A percentile compares a stretch with the other conserved stretches of the same genome.
These are phyloP conservation scores for Tetradesmus obliquus DNA, from an alignment of 139 green algal genomes.

Conservation along the genomic window DNA sequence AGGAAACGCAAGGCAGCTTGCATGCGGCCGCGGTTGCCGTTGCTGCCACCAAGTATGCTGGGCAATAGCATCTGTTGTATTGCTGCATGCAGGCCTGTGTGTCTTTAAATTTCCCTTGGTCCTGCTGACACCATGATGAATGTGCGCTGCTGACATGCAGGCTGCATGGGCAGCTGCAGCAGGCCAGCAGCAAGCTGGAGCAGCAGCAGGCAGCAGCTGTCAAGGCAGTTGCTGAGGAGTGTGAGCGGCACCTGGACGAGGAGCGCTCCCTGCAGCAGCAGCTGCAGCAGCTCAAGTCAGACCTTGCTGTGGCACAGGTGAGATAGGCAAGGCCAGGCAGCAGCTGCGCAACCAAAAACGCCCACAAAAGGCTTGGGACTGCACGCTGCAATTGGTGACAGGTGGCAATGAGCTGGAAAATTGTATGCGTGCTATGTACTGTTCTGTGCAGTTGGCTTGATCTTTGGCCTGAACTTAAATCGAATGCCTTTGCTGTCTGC, in stretches of 20 bases:
- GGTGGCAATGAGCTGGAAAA: too few relatives aligned
- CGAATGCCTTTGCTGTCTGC: not conserved
- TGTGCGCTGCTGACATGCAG: constrained; percentile 8
- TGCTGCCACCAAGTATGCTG: not conserved
- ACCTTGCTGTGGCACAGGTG: constrained; percentile 39
- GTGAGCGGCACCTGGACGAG: not conserved
- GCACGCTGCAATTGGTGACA: too few relatives aligned
- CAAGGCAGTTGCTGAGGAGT: constrained; percentile 45
- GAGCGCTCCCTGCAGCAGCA: constrained; percentile 54
- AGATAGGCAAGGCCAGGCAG: not conserved
- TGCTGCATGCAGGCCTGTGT: not conserved
- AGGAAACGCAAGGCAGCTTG: not conserved
- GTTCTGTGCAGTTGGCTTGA: not conserved
- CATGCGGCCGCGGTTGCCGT: not conserved
- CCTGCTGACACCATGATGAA: not conserved
- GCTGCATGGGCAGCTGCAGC: constrained; percentile 47
- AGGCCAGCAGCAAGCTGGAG: constrained; percentile 43
- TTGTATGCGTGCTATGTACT: not conserved
- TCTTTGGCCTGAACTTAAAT: not conserved
- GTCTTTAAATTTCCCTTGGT: too few relatives aligned
- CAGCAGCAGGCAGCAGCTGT: constrained; percentile 48
- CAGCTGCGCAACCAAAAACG: too few relatives aligned
- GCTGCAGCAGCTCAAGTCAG: constrained; percentile 35
- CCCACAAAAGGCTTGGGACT: too few relatives aligned
- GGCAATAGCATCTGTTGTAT: not conserved